Conservation (phyloP, 441 rosid genomes). For the Pelargonium hybrid region DNA sequence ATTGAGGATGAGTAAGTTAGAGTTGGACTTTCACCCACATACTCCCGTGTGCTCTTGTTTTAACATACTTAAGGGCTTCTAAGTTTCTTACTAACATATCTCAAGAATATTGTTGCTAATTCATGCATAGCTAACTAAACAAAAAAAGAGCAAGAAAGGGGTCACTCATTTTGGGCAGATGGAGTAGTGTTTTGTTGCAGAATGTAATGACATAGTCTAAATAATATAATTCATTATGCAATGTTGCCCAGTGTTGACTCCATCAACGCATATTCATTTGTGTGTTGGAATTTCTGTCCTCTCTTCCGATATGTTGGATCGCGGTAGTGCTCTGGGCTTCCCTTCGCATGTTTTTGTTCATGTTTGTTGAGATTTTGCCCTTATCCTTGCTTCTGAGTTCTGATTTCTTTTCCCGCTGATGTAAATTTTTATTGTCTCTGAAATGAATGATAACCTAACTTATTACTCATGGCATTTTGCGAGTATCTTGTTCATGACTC, state of each 20-base stretch:
- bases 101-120: too few species aligned
- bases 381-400: background rate
- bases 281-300: background rate
- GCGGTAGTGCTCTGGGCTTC: background rate
- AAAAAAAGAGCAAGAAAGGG: too few species aligned
- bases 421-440: background rate
- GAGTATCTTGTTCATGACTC: background rate
- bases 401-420: background rate
- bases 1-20: too few species aligned
- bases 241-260: background rate
- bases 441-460: background rate
- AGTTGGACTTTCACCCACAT: too few species aligned
- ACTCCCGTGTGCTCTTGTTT: too few species aligned
- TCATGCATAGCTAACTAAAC: too few species aligned
- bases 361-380: background rate
- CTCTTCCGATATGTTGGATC: background rate
- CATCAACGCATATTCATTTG: background rate
- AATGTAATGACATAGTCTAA: background rate
- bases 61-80: too few species aligned
- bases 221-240: background rate
- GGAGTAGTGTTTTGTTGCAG: background rate
- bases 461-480: background rate
- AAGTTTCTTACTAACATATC: too few species aligned
- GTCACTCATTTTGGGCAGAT: too few species aligned
- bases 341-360: background rate